A percentile compares a stretch with the other conserved stretches of the same genome.
Conservation (phyloP, 2,329 filamentous ascomycete species). For the Botrytis squamosa region DNA sequence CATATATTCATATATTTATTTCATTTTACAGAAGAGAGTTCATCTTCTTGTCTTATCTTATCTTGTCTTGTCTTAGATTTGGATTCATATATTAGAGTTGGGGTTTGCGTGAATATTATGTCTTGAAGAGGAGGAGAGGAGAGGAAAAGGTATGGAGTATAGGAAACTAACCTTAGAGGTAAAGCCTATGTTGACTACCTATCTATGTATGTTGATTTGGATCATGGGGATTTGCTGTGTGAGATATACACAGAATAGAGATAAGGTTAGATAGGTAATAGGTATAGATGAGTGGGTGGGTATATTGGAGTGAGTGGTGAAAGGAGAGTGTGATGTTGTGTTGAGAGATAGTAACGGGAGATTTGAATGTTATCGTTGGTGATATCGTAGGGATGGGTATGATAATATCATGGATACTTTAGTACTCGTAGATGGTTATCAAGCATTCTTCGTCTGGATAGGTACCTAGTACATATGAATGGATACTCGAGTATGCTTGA, state of each 20-base stretch:
- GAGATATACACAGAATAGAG: too few relatives aligned
- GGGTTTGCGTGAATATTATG: background rate
- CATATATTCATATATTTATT: too few relatives aligned
- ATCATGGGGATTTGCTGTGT: background rate
- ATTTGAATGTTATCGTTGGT: background rate
- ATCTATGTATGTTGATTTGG: background rate
- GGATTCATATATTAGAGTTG: background rate
- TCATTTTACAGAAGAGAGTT: background rate
- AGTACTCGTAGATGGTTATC: background rate
- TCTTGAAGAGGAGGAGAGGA: background rate
- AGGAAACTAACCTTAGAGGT: background rate
- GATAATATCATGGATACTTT: background rate
- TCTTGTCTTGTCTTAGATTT: background rate
- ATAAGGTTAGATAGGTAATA: background rate
- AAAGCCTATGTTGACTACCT: background rate
- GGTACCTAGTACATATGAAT: too few relatives aligned
- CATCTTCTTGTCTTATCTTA: background rate
- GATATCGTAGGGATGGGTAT: background rate
- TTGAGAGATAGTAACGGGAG: background rate
- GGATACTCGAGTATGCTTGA: too few relatives aligned
- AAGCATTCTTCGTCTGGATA: background rate
- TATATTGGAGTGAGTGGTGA: background rate
- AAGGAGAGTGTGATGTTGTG: background rate
- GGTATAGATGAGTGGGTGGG: background rate
- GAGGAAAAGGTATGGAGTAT: background rate